Evolutionary conservation across 305 asterid genomes (phyloP).

Genomic region (Fraxinus albicans): DNA sequence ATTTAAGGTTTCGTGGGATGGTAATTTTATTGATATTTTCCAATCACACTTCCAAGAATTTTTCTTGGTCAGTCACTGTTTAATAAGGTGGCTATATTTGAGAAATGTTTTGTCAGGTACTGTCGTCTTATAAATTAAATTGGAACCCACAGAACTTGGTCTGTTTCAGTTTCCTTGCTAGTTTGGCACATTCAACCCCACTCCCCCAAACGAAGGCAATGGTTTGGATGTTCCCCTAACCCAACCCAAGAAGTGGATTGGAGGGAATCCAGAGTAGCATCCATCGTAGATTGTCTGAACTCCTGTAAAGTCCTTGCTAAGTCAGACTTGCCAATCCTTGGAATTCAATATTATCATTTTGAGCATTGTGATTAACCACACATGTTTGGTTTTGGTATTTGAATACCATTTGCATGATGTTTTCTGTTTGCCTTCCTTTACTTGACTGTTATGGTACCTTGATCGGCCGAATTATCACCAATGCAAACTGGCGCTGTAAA

Average conservation of each 20-base stretch:
- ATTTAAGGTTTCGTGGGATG: slow-evolving; percentile 13
- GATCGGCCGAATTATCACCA: slow-evolving; percentile 5
- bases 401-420: neutral
- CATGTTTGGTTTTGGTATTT: neutral
- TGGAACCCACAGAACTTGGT: neutral
- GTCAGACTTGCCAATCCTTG: neutral
- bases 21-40: slow-evolving; percentile 10
- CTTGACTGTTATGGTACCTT: neutral
- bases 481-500: slow-evolving; percentile 1
- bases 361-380: slow-evolving; percentile 3
- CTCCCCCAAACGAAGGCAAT: neutral
- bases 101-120: neutral
- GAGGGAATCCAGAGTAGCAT: neutral
- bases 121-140: neutral
- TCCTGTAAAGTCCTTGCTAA: neutral
- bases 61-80: slow-evolving; percentile 2
- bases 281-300: neutral
- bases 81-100: slow-evolving; percentile 3
- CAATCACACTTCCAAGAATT: slow-evolving; percentile 6
- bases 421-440: slow-evolving; percentile 10
- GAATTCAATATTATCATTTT: neutral
- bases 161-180: slow-evolving; percentile 4
- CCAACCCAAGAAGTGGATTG: neutral
- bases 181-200: neutral
- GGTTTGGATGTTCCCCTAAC: neutral